A percentile compares a stretch with the other conserved stretches of the same genome.
phyloP scores from a whole-genome alignment of 1,139 yeast species.

The Geotrichum histeridarum region DNA sequence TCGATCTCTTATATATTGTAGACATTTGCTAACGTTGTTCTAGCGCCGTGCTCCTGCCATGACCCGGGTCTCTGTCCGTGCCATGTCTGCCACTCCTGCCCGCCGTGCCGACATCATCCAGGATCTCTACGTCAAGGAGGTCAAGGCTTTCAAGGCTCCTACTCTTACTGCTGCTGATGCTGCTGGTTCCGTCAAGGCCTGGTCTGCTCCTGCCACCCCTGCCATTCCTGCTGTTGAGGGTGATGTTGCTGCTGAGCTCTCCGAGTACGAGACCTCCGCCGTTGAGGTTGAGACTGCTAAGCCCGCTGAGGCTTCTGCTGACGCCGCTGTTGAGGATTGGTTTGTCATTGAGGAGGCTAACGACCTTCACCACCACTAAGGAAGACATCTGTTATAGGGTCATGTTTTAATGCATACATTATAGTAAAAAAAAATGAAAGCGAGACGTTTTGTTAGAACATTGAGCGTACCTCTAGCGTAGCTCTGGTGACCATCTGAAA shows the following conservation, averaged over 20 bases:
- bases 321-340: slow-evolving; percentile 46
- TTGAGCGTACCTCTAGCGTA: not conserved
- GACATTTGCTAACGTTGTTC: slow-evolving; percentile 1
- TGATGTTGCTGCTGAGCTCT: slow-evolving; percentile 64
- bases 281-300: slow-evolving; percentile 61
- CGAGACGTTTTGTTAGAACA: not conserved
- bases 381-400: not conserved
- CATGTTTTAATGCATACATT: slow-evolving; percentile 5
- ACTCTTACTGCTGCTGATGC: slow-evolving; percentile 69
- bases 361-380: slow-evolving; percentile 54
- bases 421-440: not conserved
- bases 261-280: slow-evolving; percentile 65
- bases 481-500: not conserved
- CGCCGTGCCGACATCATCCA: slow-evolving; percentile 54
- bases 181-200: slow-evolving; percentile 73
- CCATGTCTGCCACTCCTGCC: slow-evolving; percentile 18
- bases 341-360: slow-evolving; percentile 66
- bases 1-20: not conserved
- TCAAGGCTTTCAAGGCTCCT: slow-evolving; percentile 83
- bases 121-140: slow-evolving; percentile 81
- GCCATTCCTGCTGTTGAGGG: slow-evolving; percentile 66
- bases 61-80: slow-evolving; percentile 14
- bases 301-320: slow-evolving; percentile 45
- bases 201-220: slow-evolving; percentile 75
- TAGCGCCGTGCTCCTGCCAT: slow-evolving; percentile 18